Evolutionary conservation across 306 rosid genomes (phyloP).

Genomic region (Lablab purpureus): DNA sequence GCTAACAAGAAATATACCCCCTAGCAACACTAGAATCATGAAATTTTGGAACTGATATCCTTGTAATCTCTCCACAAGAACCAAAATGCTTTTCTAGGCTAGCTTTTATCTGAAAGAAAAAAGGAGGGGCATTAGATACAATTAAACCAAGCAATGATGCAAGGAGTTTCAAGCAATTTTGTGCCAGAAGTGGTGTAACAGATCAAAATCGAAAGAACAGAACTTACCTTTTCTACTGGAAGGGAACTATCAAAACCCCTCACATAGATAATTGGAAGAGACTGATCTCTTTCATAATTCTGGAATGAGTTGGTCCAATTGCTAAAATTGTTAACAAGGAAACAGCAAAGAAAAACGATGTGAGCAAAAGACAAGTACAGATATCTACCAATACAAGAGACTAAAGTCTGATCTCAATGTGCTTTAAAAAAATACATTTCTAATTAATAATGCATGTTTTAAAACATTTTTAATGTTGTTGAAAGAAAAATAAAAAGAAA

Average conservation of each 20-base stretch:
- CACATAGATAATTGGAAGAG: slow-evolving; percentile 54
- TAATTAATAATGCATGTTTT: neutral
- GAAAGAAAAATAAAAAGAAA: too few relatives aligned
- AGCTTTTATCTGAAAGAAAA: slow-evolving; percentile 58
- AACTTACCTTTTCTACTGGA: slow-evolving; percentile 67
- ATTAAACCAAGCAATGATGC: slow-evolving; percentile 21
- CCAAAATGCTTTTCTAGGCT: slow-evolving; percentile 62
- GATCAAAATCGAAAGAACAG: neutral
- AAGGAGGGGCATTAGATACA: neutral
- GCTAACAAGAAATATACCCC: slow-evolving; percentile 60
- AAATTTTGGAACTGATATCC: slow-evolving; percentile 71
- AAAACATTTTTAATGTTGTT: too few relatives aligned
- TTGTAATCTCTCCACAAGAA: slow-evolving; percentile 71
- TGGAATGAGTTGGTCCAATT: slow-evolving; percentile 58
- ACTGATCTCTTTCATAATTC: slow-evolving; percentile 49
- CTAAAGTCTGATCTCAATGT: slow-evolving; percentile 1
- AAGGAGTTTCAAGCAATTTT: slow-evolving; percentile 4
- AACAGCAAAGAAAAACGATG: neutral
- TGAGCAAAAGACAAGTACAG: slow-evolving; percentile 2
- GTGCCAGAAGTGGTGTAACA: slow-evolving; percentile 8
- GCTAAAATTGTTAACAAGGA: slow-evolving; percentile 36
- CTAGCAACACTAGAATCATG: slow-evolving; percentile 54
- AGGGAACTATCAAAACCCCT: slow-evolving; percentile 64
- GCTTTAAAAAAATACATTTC: slow-evolving; percentile 8
- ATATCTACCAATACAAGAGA: slow-evolving; percentile 10